Evolutionary conservation across 768 basidiomycete species (phyloP).

Genomic region (Amanita pallidorosea): DNA sequence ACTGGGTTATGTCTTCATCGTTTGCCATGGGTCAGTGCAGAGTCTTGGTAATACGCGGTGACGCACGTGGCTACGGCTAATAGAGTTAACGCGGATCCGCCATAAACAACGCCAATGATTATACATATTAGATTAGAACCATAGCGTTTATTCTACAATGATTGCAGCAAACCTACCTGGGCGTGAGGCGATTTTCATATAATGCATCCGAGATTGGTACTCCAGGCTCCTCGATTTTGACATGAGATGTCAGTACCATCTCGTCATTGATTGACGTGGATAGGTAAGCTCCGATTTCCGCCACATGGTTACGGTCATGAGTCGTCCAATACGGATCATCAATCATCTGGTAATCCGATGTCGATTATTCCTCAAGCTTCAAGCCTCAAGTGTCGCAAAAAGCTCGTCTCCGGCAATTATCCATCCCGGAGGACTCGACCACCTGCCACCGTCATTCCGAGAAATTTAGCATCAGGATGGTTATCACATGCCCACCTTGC

Average conservation of each 20-base stretch:
- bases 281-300: background rate
- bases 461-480: background rate
- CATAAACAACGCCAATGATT: too few species aligned
- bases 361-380: too few species aligned
- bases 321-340: too few species aligned
- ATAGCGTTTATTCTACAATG: too few species aligned
- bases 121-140: too few species aligned
- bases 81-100: background rate
- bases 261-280: background rate
- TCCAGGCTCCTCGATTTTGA: background rate
- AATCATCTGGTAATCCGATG: too few species aligned
- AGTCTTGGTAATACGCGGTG: background rate
- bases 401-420: background rate
- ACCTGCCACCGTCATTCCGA: background rate
- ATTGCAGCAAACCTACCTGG: too few species aligned
- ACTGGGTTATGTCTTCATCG: constrained; percentile 45
- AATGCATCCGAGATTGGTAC: background rate
- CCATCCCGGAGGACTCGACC: background rate
- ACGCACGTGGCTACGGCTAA: background rate
- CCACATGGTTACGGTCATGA: background rate
- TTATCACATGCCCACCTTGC: too few species aligned
- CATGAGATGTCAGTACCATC: constrained; percentile 3
- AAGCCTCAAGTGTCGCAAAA: too few species aligned
- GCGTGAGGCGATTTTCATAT: constrained; percentile 3
- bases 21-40: constrained; percentile 20